A percentile compares a stretch with the other conserved stretches of the same genome.
Conservation (phyloP, 345 rosid species). For the Citropsis articulata region DNA sequence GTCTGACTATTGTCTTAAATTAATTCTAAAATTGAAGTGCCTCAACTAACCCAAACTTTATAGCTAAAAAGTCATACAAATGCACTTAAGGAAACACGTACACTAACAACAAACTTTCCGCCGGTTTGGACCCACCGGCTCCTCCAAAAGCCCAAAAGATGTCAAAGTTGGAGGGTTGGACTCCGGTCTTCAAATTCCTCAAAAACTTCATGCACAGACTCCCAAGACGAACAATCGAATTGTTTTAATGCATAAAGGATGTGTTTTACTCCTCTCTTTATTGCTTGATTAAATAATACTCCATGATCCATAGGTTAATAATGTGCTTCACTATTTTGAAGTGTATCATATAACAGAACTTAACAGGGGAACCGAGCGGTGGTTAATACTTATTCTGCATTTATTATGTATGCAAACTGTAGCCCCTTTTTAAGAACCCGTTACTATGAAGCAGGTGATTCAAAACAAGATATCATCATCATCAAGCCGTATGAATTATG, state of each 20-base stretch:
- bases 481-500: not conserved
- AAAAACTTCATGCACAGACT: not conserved
- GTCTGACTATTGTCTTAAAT: constrained; percentile 13
- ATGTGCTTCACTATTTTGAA: not conserved
- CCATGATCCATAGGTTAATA: not conserved
- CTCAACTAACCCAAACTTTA: constrained; percentile 19
- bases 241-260: not conserved
- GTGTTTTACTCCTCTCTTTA: too few relatives aligned
- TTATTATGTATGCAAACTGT: not conserved
- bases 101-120: constrained; percentile 12
- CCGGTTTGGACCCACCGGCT: constrained; percentile 28
- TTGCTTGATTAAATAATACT: not conserved
- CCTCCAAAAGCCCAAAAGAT: constrained; percentile 1
- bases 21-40: constrained; percentile 9
- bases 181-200: not conserved
- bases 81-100: constrained; percentile 24
- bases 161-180: constrained; percentile 1
- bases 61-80: constrained; percentile 17
- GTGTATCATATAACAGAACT: too few relatives aligned
- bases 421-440: not conserved
- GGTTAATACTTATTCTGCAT: not conserved
- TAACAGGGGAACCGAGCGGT: not conserved
- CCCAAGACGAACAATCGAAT: not conserved
- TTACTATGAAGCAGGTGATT: not conserved
- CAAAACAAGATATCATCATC: not conserved